phyloP scores from a whole-genome alignment of 805 yeast species.

The Danielia reshetovae region DNA sequence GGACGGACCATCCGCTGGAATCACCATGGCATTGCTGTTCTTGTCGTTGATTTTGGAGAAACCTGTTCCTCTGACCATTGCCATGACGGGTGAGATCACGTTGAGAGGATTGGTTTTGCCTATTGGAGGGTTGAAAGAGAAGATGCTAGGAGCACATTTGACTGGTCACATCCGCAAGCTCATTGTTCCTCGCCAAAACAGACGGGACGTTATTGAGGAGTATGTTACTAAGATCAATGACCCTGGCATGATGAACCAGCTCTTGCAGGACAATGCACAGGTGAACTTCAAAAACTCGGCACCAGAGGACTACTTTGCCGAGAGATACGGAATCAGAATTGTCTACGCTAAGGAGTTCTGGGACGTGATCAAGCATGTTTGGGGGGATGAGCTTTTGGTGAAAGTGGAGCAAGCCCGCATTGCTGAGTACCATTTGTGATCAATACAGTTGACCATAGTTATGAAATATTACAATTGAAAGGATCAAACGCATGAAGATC shows the following conservation, averaged over 20 bases:
- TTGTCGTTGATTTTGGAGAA: constrained; percentile 40
- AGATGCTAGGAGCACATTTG: constrained; percentile 73
- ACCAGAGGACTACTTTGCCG: constrained; percentile 48
- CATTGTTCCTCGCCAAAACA: constrained; percentile 66
- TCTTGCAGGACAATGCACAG: constrained; percentile 34
- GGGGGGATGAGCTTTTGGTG: constrained; percentile 48
- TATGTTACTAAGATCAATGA: constrained; percentile 38
- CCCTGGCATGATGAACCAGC: constrained; percentile 28
- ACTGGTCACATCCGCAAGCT: constrained; percentile 55
- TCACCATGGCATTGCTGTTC: constrained; percentile 47
- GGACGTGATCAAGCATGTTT: constrained; percentile 69
- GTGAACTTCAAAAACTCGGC: constrained; percentile 30
- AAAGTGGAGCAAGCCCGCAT: constrained; percentile 14
- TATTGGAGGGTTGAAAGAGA: constrained; percentile 79
- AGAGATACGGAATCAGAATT: constrained; percentile 56
- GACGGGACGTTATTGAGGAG: constrained; percentile 64
- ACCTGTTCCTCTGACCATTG: constrained; percentile 47
- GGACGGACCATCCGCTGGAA: constrained; percentile 50
- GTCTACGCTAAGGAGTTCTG: constrained; percentile 71
- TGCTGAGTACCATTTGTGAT: constrained; percentile 13
- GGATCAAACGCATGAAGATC: no score
- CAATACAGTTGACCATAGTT: no score
- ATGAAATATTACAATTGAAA: no score
- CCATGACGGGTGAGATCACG: constrained; percentile 88
- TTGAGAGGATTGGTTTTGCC: constrained; percentile 74